These are phyloP conservation scores for Skeletonema costatum DNA, from an alignment of 108 stramenopile species.

Conservation along the genomic window DNA sequence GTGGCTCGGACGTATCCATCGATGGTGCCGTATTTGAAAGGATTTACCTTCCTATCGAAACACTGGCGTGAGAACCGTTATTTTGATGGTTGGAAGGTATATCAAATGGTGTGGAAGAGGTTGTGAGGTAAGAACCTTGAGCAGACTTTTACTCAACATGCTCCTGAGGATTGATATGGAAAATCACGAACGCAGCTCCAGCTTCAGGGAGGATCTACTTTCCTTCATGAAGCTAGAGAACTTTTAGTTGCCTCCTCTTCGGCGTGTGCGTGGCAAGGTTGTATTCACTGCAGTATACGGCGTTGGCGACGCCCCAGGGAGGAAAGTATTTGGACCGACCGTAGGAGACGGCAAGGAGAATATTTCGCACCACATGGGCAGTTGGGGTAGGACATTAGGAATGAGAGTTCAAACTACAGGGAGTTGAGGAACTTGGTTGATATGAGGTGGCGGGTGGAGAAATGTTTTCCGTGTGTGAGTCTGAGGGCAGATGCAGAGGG, in stretches of 20 bases:
- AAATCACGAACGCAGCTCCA: conserved; percentile 4
- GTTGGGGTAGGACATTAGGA: conserved; percentile 2
- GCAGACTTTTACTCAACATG: background rate
- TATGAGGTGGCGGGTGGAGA: too few species aligned
- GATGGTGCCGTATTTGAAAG: conserved; percentile 52
- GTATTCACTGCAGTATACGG: background rate
- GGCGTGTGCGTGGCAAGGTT: background rate
- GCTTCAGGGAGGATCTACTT: too few species aligned
- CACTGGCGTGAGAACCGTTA: conserved; percentile 36
- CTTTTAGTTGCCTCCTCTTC: conserved; percentile 10
- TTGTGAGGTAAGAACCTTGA: background rate
- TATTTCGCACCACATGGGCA: background rate
- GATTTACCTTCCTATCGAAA: conserved; percentile 45
- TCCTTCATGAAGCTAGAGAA: conserved; percentile 8
- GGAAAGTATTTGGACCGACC: conserved; percentile 32
- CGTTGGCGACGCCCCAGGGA: conserved; percentile 58
- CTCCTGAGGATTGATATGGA: conserved; percentile 8
- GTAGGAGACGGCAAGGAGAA: background rate
- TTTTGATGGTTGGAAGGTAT: conserved; percentile 46
- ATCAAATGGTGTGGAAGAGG: background rate
- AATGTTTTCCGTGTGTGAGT: too few species aligned
- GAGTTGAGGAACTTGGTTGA: conserved; percentile 36
- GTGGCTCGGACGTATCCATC: conserved; percentile 36
- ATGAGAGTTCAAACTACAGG: conserved; percentile 17
- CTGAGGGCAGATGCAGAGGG: too few species aligned